Base-by-base conservation (phyloP, 768 basidiomycete species). In the Pleurotus platypus region DNA sequence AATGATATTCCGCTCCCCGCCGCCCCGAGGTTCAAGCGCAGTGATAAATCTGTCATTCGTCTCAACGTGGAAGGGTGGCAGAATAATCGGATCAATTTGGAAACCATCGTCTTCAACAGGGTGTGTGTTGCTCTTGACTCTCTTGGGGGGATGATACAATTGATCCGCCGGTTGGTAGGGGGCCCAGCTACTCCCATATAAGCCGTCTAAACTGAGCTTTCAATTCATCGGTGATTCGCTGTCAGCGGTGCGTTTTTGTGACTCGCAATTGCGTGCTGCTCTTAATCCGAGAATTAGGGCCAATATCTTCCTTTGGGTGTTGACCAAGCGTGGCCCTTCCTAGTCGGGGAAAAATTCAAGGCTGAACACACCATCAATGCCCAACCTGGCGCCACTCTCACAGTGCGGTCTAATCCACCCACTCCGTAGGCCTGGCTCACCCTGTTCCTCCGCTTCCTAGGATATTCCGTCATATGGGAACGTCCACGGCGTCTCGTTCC, bases 151-250 rank as follows among this genome's bases (percentile, higher is more conserved):
- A 46, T n/a, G 5, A 26, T 15, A 35, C 48, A 12, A 18, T 37
- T 56, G 26, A 51, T 15, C 8, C 7, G 1, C 30, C 5, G n/a
- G 45, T 39, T 7, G 16, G 5, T 50, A 83, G 81, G 82, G 75
- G 48, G 82, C 83, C 1, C 57, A 61, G 11, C 63, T 83, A 0
- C 66, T 76, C 9, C 74, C 76, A 1, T 83, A 82, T 61, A 66
- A 61, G 5, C 79, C 78, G 0, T 76, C 76, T 3, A 69, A 70
- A 38, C 64, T 83, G 8, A 65, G 69, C 1, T 82, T 84, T 59
- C 80, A 82, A 60, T 82, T 83, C 62, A 81, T 85, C 43, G 82
- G 83, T 0, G 82, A 84, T 62, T 83, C 82, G 2, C 65, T 83
- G 5, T 82, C 82, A 13, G 78, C 82, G 45, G 81, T 82, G 62